These are phyloP conservation scores for Eimeria tenella DNA, from an alignment of 169 alveolate species.

Conservation along the genomic window DNA sequence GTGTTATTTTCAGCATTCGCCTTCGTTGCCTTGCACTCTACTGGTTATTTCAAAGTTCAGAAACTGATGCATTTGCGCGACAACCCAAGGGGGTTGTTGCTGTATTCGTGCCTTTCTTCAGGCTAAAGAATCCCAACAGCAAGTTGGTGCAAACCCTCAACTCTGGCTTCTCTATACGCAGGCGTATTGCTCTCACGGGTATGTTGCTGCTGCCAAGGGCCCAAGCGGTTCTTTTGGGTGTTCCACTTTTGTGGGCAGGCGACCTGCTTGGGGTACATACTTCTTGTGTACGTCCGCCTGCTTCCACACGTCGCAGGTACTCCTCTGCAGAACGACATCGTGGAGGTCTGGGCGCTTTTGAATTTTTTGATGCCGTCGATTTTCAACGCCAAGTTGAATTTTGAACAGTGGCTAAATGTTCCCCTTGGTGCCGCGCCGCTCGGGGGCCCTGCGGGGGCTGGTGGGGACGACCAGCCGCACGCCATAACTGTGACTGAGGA, in stretches of 20 bases:
- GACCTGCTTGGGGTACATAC: no score
- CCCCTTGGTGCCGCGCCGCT: conserved; percentile 36
- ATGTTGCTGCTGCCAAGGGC: conserved; percentile 77
- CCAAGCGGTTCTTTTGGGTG: background rate
- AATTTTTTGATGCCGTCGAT: conserved; percentile 96
- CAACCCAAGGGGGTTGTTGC: background rate
- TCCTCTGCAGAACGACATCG: conserved; percentile 96
- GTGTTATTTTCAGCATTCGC: no score
- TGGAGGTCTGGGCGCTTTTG: conserved; percentile 97
- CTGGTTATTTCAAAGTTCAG: no score
- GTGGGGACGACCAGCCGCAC: conserved; percentile 26
- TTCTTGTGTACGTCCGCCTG: no score
- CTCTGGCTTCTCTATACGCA: conserved; percentile 86
- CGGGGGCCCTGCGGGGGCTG: background rate
- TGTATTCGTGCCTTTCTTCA: conserved; percentile 46
- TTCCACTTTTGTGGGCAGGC: no score
- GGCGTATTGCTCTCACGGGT: conserved; percentile 95
- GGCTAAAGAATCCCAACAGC: conserved; percentile 95
- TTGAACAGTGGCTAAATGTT: conserved; percentile 72
- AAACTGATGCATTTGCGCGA: no score
- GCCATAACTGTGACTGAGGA: conserved; percentile 82
- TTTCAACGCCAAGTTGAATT: conserved; percentile 69
- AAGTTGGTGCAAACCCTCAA: conserved; percentile 89
- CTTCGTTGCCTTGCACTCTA: no score
- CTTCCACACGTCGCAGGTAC: conserved; percentile 87